A percentile compares a stretch with the other conserved stretches of the same genome.
Conservation (phyloP, 1,284 basidiomycete species). For the Wallemia hederae region DNA sequence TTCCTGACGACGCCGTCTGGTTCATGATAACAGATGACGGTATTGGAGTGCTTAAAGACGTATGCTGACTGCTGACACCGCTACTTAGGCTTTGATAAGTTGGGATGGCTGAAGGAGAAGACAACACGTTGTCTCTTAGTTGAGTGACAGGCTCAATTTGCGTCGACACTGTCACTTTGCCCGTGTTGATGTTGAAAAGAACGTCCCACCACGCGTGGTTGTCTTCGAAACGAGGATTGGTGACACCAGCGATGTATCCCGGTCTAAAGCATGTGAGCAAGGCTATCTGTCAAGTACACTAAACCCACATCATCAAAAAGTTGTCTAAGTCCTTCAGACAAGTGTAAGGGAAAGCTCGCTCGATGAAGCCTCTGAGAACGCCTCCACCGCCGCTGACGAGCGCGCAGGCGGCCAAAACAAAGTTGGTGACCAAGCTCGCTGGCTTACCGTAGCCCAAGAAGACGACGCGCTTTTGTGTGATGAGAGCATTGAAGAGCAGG, state of each 20-base stretch:
- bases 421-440: slow-evolving; percentile 56
- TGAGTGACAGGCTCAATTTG: slow-evolving; percentile 33
- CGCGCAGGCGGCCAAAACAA: slow-evolving; percentile 76
- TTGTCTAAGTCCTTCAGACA: slow-evolving; percentile 65
- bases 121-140: background rate
- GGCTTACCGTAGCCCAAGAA: slow-evolving; percentile 69
- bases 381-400: slow-evolving; percentile 66
- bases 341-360: slow-evolving; percentile 75
- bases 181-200: slow-evolving; percentile 60
- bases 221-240: slow-evolving; percentile 79
- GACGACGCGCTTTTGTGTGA: slow-evolving; percentile 75
- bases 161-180: slow-evolving; percentile 55
- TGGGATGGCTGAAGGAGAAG: background rate
- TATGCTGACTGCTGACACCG: background rate
- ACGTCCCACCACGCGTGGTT: slow-evolving; percentile 61
- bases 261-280: slow-evolving; percentile 21
- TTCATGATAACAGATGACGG: background rate
- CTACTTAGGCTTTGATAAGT: background rate
- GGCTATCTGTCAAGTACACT: background rate
- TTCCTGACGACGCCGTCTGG: background rate
- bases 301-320: slow-evolving; percentile 49
- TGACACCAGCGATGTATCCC: slow-evolving; percentile 82
- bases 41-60: background rate
- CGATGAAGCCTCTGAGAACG: slow-evolving; percentile 52
- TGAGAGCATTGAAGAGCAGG: slow-evolving; percentile 73